These are phyloP conservation scores for Gymnopus androsaceus DNA, from an alignment of 1,284 basidiomycete species.

Conservation along the genomic window DNA sequence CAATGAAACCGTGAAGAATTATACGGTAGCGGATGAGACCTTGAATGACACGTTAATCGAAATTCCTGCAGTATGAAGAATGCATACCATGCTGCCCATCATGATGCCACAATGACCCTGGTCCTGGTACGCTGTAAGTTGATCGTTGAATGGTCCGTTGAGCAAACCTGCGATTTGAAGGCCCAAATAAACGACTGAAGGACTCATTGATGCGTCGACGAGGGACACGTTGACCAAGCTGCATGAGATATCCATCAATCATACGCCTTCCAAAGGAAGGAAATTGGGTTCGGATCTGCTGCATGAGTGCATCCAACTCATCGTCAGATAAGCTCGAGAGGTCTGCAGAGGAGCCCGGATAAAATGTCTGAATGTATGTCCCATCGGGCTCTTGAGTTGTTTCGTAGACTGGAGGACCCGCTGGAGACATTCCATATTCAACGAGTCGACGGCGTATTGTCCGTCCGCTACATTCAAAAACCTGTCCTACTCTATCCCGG, in stretches of 20 bases:
- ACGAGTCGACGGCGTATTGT: conserved; percentile 19
- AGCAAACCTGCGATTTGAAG: conserved; percentile 8
- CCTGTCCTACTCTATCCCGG: background rate
- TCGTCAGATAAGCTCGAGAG: conserved; percentile 11
- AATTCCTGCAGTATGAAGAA: too few relatives aligned
- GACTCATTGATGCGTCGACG: conserved; percentile 16
- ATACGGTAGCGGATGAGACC: too few relatives aligned
- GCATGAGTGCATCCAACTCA: conserved; percentile 22
- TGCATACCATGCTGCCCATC: conserved; percentile 1
- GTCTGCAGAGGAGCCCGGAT: conserved; percentile 8
- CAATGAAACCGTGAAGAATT: conserved; percentile 3
- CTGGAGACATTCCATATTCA: conserved; percentile 13
- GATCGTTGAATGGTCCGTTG: conserved; percentile 14
- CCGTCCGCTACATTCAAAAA: conserved; percentile 18
- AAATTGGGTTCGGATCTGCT: too few relatives aligned
- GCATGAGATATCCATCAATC: conserved; percentile 23
- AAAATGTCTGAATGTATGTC: background rate
- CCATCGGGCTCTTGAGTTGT: conserved; percentile 13
- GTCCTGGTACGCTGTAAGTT: conserved; percentile 30
- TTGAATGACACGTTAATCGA: too few relatives aligned
- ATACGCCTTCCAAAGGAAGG: conserved; percentile 22
- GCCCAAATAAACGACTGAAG: conserved; percentile 20
- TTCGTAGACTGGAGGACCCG: conserved; percentile 17
- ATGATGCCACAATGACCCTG: conserved; percentile 37
- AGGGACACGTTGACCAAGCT: conserved; percentile 19